Base-by-base conservation (phyloP, 495 filamentous ascomycete genomes). In the Daldinia childiae region DNA sequence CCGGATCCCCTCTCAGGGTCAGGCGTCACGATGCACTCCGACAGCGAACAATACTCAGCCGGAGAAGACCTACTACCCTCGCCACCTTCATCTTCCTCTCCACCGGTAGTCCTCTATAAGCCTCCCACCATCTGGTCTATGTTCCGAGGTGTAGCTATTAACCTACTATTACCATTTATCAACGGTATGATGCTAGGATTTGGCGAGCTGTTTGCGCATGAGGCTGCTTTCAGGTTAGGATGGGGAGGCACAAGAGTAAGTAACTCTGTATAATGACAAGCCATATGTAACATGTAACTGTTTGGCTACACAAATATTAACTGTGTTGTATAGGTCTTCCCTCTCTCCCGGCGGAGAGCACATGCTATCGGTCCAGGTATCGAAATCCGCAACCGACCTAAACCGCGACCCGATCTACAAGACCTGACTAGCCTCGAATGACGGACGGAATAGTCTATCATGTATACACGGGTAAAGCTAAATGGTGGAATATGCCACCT, bases 101-200 rank as follows among this genome's bases (percentile, higher is more conserved):
- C 92, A 3, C 92, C 91, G 17, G 79, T 99, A 69, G 90, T 98
- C 30, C 85, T 98, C 34, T 99, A 98, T 85, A 87, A 89, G 34
- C 92, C 93, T 15, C 94, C 96, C 0, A 95, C 93, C 0, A 59
- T 95, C 34, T 95, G 92, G 91, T 87, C 91, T 30, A 76, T 99
- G 41, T 58, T 98, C 56, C 89, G 95, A 36, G 93, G 95, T 7
- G 93, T 93, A 6, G 93, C 93, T 4, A 98, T 99, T 81, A 99
- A 99, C 78, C 83, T 99, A 7, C 66, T 99, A 0, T 83, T 99
- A 3, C 95, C 95, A 0, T 99, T 99, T 69, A 88, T 99, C 73
- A 99, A 99, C 80, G 95, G 95, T 21, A 85, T 99, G 81, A 99
- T 99, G 95, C 82, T 99, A 61, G 95, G 95, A 5, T 97, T 99